These are phyloP conservation scores for Apostasia shenzhenica DNA, from an alignment of 106 monocot genomes.

Conservation along the genomic window DNA sequence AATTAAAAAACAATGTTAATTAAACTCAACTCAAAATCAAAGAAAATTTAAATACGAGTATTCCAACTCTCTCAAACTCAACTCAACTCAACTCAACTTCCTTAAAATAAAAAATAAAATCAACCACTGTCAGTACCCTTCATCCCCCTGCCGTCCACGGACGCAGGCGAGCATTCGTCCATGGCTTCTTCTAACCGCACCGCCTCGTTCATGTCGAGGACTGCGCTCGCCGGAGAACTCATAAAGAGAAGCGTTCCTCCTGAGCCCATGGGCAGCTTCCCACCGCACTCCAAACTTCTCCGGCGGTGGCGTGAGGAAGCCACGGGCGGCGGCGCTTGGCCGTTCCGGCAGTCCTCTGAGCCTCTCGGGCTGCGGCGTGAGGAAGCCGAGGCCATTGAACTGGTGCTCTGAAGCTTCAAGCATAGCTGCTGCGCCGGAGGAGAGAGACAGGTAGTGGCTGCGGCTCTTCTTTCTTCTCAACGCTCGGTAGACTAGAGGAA, in stretches of 20 bases:
- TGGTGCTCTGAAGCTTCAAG: neutral
- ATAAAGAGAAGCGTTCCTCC: neutral
- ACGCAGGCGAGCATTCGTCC: too few relatives aligned
- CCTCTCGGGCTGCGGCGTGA: neutral
- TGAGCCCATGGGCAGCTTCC: neutral
- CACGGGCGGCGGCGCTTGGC: neutral
- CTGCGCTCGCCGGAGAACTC: neutral
- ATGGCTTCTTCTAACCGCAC: too few relatives aligned
- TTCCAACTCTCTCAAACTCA: too few relatives aligned
- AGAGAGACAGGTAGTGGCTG: neutral
- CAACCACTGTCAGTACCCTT: too few relatives aligned
- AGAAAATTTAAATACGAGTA: too few relatives aligned
- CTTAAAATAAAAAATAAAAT: too few relatives aligned
- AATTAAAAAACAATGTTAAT: too few relatives aligned
- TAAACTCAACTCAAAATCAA: too few relatives aligned
- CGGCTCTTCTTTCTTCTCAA: slow-evolving; percentile 4
- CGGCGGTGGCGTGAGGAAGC: neutral
- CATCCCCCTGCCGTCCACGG: too few relatives aligned
- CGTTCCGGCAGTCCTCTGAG: neutral
- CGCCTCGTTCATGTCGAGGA: neutral
- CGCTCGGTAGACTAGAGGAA: neutral
- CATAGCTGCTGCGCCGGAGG: slow-evolving; percentile 2
- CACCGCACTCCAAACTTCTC: neutral
- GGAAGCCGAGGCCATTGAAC: neutral
- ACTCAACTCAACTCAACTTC: too few relatives aligned